These are phyloP conservation scores for Arabidopsis suecica DNA, from an alignment of 345 rosid genomes.

Conservation along the genomic window DNA sequence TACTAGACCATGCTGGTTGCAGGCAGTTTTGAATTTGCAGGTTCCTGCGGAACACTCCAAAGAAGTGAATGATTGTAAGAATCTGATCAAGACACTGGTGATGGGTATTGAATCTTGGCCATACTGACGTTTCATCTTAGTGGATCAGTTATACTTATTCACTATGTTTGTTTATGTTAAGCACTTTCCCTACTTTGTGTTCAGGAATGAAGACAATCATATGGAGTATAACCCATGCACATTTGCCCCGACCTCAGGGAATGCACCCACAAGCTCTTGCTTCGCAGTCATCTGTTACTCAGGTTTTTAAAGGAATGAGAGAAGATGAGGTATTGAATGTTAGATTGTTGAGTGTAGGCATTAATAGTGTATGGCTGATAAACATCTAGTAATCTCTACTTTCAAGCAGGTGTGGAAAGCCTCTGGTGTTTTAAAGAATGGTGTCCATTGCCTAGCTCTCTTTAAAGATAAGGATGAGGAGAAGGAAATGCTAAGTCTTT, in stretches of 20 bases:
- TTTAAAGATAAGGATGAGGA: constrained; percentile 98
- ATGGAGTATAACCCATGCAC: constrained; percentile 98
- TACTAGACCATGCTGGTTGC: constrained; percentile 48
- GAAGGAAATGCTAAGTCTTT: constrained; percentile 81
- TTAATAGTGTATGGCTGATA: constrained; percentile 23
- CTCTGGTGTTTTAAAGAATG: constrained; percentile 88
- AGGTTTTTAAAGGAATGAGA: constrained; percentile 88
- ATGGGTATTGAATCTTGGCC: constrained; percentile 70
- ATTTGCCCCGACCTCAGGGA: constrained; percentile 91
- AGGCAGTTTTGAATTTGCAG: constrained; percentile 98
- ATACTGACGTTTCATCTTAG: constrained; percentile 31
- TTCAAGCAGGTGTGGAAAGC: constrained; percentile 88
- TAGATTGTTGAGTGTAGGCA: constrained; percentile 25
- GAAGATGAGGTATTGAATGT: constrained; percentile 85
- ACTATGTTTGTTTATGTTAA: constrained; percentile 20
- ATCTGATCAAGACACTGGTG: constrained; percentile 94
- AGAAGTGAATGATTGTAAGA: constrained; percentile 95
- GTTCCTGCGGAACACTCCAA: constrained; percentile 94
- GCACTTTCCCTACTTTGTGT: constrained; percentile 27
- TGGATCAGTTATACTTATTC: constrained; percentile 12
- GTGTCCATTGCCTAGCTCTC: constrained; percentile 92
- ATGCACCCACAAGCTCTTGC: constrained; percentile 70
- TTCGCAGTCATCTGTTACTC: constrained; percentile 62
- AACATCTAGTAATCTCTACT: constrained; percentile 40
- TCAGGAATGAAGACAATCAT: constrained; percentile 98